Evolutionary conservation across 2,329 filamentous ascomycete genomes (phyloP), one percentile per base, ranked within the genome.

Genomic region (Fusarium secorum): DNA sequence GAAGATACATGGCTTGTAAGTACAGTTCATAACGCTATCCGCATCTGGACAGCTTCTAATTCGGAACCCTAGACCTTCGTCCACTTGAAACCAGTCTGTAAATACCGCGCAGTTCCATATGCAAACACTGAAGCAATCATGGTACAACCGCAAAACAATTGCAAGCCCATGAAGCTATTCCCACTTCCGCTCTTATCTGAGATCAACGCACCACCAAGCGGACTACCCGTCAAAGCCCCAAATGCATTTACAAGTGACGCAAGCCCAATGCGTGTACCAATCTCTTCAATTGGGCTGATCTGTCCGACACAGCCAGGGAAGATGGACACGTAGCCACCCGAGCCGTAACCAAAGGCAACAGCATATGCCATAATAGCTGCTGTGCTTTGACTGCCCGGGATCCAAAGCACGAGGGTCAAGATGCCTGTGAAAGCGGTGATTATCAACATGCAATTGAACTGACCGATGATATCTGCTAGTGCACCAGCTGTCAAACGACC

Each of bases 371-470:
- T 41, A 0, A 60, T 60, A 6, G 59, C 59, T 1, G 20, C 54
- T 0, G 35, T 62, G 13, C 30, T 49, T 1, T 48, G 42, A 7
- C 54, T 49, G 0, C 59, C 55, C 0, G 42, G 54, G 0, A 62
- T 62, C 42, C 59, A 62, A 1, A 60, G 42, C 1, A n/a, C 35
- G 0, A 60, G 30, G 0, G 55, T 62, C 1, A 62, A 8, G 1
- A 60, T n/a, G 0, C 59, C 35, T 0, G 55, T 60, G 4, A 60
- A 32, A 0, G 28, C 4, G 0, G 42, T 49, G 6, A 62, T 62
- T 1, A 62, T 7, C 4, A 60, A n/a, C 42, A 62, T 62, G 4
- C 35, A 60, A 17, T 62, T 62, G 17, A 60, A 62, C 4, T 42
- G 35, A 1, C 59, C 59, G 4, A 60, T 49, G 0, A 2, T 1